Conservation (phyloP, 148 eudicot species). For the Gaultheria prostrata region DNA sequence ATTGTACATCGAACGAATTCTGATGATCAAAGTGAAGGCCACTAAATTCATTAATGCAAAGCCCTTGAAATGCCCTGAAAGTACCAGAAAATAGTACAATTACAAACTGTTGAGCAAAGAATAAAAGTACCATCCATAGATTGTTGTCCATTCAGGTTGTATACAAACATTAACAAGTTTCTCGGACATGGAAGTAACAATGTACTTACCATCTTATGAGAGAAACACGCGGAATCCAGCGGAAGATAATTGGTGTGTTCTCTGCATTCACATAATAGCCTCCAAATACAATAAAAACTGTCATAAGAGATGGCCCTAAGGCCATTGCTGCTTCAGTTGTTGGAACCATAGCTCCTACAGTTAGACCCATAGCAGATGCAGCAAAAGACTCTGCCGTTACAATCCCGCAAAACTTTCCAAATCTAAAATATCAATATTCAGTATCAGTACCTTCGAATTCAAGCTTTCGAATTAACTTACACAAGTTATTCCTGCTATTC, state of each 20-base stretch:
- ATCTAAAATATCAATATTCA: constrained; percentile 35
- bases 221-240: constrained; percentile 93
- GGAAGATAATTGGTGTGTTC: constrained; percentile 90
- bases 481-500: not conserved
- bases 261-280: constrained; percentile 97
- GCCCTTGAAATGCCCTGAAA: constrained; percentile 97
- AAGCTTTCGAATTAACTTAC: not conserved
- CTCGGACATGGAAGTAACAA: constrained; percentile 3
- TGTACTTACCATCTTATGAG: constrained; percentile 83
- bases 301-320: constrained; percentile 97
- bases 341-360: constrained; percentile 98
- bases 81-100: not conserved
- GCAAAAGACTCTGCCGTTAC: constrained; percentile 86
- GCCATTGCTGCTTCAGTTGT: constrained; percentile 97
- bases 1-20: constrained; percentile 72
- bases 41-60: constrained; percentile 91
- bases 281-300: constrained; percentile 94
- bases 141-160: constrained; percentile 1
- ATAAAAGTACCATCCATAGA: not conserved
- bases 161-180: not conserved
- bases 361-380: constrained; percentile 98
- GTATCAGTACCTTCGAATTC: not conserved
- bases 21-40: constrained; percentile 90
- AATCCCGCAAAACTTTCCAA: constrained; percentile 90
- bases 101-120: not conserved